Evolutionary conservation across 805 yeast species (phyloP), one percentile per base, ranked within the genome.

Genomic region (Saturnispora ahearnii): DNA sequence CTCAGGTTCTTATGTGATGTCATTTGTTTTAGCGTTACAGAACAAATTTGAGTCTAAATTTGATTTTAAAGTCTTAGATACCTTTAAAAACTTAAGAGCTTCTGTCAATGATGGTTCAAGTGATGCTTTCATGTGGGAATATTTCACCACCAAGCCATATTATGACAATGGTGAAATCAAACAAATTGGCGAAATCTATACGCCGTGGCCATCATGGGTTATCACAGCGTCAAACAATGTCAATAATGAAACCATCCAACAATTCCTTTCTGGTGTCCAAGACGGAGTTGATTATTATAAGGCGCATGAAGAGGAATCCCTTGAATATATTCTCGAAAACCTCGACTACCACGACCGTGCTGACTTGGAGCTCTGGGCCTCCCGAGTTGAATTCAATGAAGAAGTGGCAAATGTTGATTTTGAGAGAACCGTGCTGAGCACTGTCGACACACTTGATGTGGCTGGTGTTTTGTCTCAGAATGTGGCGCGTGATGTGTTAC

Each of bases 141-240:
- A 85, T 66, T 89, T 89, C 71, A 89, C 97, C 1, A 80, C 90
- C 32, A 89, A 89, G 62, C 79, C 78, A 62, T 89, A 86, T 69
- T 87, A 85, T 64, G 96, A 87, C 60, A 74, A 69, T 49, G 76
- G 78, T 21, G 96, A 88, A 59, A 82, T 90, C 67, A 87, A 84
- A 67, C 72, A 77, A 57, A 81, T 89, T 53, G 97, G 96, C 13
- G 87, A 85, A 56, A 88, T 89, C 51, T 86, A 84, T 67, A 89
- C 97, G 0, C 97, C 97, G 18, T 89, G 97, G 97, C 91, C 96
- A 10, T 85, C 95, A 2, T 89, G 96, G 96, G 90, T 87, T 13
- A 73, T 88, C 45, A 78, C 80, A 21, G 79, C 79, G 5, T 65
- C 73, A 48, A 60, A 68, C 13, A 69, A 67, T n/a, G 56, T 74